Evolutionary conservation across 2,329 filamentous ascomycete species (phyloP).

Genomic region (Knoxdaviesia capensis): DNA sequence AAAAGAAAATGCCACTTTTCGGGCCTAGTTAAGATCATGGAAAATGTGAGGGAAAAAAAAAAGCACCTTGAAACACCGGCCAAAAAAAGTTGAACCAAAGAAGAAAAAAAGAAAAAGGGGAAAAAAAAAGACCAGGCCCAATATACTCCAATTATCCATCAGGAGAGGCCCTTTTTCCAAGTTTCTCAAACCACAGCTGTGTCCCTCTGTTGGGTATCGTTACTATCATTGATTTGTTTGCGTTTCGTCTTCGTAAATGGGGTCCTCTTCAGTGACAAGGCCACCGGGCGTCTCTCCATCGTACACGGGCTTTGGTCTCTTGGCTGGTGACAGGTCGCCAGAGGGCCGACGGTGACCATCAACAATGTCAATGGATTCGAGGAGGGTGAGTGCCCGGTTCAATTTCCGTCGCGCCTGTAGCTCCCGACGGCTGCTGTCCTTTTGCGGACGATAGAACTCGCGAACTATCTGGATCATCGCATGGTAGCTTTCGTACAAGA

Average conservation of each 20-base stretch:
- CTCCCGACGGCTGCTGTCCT: slow-evolving; percentile 27
- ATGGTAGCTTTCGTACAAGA: slow-evolving; percentile 39
- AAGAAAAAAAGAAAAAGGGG: neutral
- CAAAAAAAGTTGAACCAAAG: neutral
- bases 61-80: neutral
- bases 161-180: no score
- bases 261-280: no score
- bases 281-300: slow-evolving; percentile 1
- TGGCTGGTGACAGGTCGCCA: slow-evolving; percentile 22
- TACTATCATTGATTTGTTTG: no score
- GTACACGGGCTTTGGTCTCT: slow-evolving; percentile 16
- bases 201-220: no score
- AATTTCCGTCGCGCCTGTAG: slow-evolving; percentile 30
- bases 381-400: slow-evolving; percentile 8
- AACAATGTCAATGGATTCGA: slow-evolving; percentile 8
- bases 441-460: slow-evolving; percentile 31
- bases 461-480: slow-evolving; percentile 28
- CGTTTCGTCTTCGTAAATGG: no score
- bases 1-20: neutral
- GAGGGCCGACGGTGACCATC: slow-evolving; percentile 15
- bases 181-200: no score
- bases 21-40: neutral
- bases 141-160: no score
- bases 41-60: neutral
- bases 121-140: slow-evolving; percentile 3